These are phyloP conservation scores for Solanum chmielewskii DNA, from an alignment of 257 asterid species.

Conservation along the genomic window DNA sequence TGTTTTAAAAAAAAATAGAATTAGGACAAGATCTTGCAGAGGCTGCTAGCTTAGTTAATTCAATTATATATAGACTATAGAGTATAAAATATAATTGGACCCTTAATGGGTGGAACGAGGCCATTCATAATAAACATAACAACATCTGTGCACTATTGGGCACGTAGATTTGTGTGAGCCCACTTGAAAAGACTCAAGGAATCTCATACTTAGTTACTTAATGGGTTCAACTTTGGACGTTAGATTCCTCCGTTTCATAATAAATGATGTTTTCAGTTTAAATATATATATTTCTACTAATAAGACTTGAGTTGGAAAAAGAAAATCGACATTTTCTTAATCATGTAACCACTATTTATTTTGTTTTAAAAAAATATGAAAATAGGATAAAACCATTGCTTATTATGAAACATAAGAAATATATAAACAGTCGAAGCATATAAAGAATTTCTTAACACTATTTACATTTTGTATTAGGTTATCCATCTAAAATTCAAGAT, in stretches of 20 bases:
- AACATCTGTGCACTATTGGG: constrained; percentile 39
- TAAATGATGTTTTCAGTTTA: not conserved
- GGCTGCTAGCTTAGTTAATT: not conserved
- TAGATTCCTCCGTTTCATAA: not conserved
- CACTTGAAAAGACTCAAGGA: constrained; percentile 46
- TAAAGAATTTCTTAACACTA: not conserved
- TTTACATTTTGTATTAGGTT: not conserved
- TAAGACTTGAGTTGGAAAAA: not conserved
- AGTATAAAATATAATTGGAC: not conserved
- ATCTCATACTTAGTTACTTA: constrained; percentile 28
- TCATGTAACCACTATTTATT: too few relatives aligned
- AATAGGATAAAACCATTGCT: not conserved
- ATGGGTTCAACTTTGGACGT: constrained; percentile 1
- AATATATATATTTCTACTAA: not conserved
- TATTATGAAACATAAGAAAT: not conserved
- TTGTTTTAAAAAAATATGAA: not conserved
- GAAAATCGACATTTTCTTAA: not conserved
- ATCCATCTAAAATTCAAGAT: not conserved
- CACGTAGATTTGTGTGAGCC: constrained; percentile 65
- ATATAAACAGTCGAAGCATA: too few relatives aligned
- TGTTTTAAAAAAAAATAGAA: not conserved
- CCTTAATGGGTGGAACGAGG: constrained; percentile 53
- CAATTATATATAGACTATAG: not conserved
- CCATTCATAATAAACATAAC: constrained; percentile 29
- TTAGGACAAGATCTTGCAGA: constrained; percentile 15